Conservation (phyloP, 306 rosid genomes). For the Vigna unguiculata region DNA sequence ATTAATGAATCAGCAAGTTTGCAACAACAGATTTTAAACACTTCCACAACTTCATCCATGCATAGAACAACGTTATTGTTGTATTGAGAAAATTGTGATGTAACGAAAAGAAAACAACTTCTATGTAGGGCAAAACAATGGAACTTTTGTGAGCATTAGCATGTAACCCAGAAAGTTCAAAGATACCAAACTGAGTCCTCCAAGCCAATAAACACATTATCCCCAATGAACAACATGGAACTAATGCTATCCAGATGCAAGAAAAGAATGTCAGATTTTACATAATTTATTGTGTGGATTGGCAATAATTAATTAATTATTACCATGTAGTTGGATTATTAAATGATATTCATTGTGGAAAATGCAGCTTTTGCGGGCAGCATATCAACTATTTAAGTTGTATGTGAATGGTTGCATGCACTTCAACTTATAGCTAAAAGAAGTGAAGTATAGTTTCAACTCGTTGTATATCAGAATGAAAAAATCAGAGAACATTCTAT, state of each 20-base stretch:
- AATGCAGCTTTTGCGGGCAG: background rate
- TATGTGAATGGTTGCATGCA: background rate
- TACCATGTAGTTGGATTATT: background rate
- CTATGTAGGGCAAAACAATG: background rate
- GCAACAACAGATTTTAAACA: background rate
- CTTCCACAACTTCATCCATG: slow-evolving; percentile 6
- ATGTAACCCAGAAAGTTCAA: too few species aligned
- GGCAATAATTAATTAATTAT: background rate
- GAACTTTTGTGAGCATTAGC: too few species aligned
- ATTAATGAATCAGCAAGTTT: background rate
- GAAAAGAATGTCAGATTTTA: background rate
- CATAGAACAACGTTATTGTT: background rate
- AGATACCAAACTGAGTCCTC: too few species aligned
- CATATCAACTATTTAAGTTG: background rate
- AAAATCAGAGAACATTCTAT: slow-evolving; percentile 12
- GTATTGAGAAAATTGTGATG: background rate
- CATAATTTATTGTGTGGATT: background rate
- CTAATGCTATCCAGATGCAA: too few species aligned
- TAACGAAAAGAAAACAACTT: background rate
- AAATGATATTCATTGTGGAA: background rate
- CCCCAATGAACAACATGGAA: too few species aligned
- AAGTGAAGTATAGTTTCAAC: slow-evolving; percentile 1
- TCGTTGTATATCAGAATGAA: background rate
- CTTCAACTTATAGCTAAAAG: background rate
- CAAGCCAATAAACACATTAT: too few species aligned